A percentile compares a stretch with the other conserved stretches of the same genome.
Evolutionary conservation across 2,329 filamentous ascomycete species (phyloP).

Genomic region (Nigrospora sphaerica): DNA sequence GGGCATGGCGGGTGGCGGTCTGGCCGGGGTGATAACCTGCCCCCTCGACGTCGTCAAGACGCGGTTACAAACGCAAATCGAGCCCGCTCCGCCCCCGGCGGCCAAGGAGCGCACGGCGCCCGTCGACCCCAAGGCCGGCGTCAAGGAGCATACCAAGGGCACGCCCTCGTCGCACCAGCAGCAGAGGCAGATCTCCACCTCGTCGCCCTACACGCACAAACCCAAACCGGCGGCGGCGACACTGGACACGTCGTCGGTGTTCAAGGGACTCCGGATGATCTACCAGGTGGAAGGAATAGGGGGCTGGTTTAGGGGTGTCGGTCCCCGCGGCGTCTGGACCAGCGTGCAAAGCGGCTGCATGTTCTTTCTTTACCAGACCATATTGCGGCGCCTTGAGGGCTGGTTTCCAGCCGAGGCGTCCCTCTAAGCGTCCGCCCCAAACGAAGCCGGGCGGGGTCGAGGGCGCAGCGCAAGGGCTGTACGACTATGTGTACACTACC

Average conservation of each 20-base stretch:
- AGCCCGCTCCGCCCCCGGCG: slow-evolving; percentile 24
- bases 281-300: slow-evolving; percentile 82
- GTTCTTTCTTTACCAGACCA: slow-evolving; percentile 88
- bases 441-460: too few species aligned
- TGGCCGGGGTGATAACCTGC: slow-evolving; percentile 91
- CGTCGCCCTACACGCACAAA: slow-evolving; percentile 77
- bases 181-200: slow-evolving; percentile 77
- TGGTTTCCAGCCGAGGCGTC: slow-evolving; percentile 28
- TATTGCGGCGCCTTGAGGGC: slow-evolving; percentile 68
- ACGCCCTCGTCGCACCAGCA: slow-evolving; percentile 36
- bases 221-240: slow-evolving; percentile 71
- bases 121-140: slow-evolving; percentile 14
- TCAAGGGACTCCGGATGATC: slow-evolving; percentile 77
- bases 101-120: slow-evolving; percentile 13
- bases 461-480: too few species aligned
- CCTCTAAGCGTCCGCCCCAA: too few species aligned
- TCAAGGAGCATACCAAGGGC: slow-evolving; percentile 17
- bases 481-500: too few species aligned
- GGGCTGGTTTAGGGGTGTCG: slow-evolving; percentile 92
- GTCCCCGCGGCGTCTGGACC: slow-evolving; percentile 90
- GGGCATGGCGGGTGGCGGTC: slow-evolving; percentile 80
- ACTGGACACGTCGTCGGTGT: slow-evolving; percentile 83
- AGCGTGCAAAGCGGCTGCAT: slow-evolving; percentile 96
- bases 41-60: slow-evolving; percentile 94
- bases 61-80: slow-evolving; percentile 84